These are phyloP conservation scores for Catharanthus roseus DNA, from an alignment of 257 asterid genomes.

Conservation along the genomic window DNA sequence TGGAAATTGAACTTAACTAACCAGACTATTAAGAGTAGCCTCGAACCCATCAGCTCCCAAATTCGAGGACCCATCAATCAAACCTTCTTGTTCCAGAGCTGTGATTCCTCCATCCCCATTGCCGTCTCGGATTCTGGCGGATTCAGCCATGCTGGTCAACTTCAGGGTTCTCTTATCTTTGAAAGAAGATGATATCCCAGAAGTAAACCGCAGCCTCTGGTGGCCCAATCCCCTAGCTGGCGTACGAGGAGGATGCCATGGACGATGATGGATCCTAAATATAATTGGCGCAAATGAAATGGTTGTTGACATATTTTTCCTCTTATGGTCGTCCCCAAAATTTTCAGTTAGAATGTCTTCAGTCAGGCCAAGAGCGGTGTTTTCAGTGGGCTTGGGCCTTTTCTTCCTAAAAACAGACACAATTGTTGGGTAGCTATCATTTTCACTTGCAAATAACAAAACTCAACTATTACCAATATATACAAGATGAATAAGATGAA, in stretches of 20 bases:
- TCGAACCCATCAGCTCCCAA: slow-evolving; percentile 34
- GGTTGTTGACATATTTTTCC: background rate
- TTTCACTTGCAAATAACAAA: too few relatives aligned
- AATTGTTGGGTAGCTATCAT: too few relatives aligned
- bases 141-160: slow-evolving; percentile 25
- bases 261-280: slow-evolving; percentile 10
- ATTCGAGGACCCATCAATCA: slow-evolving; percentile 28
- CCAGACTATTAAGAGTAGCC: slow-evolving; percentile 56
- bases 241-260: slow-evolving; percentile 11
- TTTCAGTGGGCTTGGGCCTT: too few relatives aligned
- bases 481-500: too few relatives aligned
- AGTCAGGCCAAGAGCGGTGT: too few relatives aligned
- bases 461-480: too few relatives aligned
- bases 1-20: slow-evolving; percentile 23
- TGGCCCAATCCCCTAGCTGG: slow-evolving; percentile 17
- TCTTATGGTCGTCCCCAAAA: too few relatives aligned
- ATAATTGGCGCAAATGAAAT: background rate
- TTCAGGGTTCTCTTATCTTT: slow-evolving; percentile 10
- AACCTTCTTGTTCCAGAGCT: slow-evolving; percentile 49
- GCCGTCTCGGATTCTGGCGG: slow-evolving; percentile 12
- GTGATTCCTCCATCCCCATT: slow-evolving; percentile 28
- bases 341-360: background rate
- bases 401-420: too few relatives aligned
- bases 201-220: slow-evolving; percentile 18
- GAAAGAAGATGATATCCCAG: slow-evolving; percentile 27